These are phyloP conservation scores for Jamesozyma gamospora DNA, from an alignment of 805 yeast species.

Conservation along the genomic window DNA sequence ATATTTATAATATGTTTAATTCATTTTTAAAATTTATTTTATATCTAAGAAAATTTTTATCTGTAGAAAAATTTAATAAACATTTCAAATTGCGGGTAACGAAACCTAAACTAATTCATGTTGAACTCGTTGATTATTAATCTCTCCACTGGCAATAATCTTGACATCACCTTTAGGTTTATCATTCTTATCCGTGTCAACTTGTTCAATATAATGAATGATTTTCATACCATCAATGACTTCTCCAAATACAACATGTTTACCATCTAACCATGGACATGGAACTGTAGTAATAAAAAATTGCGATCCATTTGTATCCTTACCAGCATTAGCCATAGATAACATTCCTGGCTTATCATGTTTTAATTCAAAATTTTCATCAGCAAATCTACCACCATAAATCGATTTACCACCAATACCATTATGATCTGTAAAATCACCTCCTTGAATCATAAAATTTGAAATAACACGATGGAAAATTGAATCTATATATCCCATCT, in stretches of 20 bases:
- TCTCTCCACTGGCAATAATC: conserved; percentile 63
- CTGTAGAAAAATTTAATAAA: too few relatives aligned
- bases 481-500: conserved; percentile 50
- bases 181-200: conserved; percentile 62
- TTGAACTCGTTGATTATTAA: neutral
- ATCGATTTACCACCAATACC: conserved; percentile 72
- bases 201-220: conserved; percentile 61
- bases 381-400: conserved; percentile 56
- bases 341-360: conserved; percentile 61
- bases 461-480: conserved; percentile 67
- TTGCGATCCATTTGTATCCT: conserved; percentile 82
- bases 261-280: conserved; percentile 87
- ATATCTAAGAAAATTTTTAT: too few relatives aligned
- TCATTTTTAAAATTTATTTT: too few relatives aligned
- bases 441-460: conserved; percentile 71
- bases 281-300: conserved; percentile 80
- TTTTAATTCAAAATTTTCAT: conserved; percentile 58
- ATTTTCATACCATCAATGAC: conserved; percentile 83
- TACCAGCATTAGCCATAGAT: conserved; percentile 77
- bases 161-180: conserved; percentile 57
- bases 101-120: too few relatives aligned
- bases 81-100: too few relatives aligned
- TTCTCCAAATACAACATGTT: conserved; percentile 94
- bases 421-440: conserved; percentile 60
- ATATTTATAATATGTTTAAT: too few relatives aligned